Evolutionary conservation across 1,284 basidiomycete species (phyloP).

Genomic region (Naganishia albida): DNA sequence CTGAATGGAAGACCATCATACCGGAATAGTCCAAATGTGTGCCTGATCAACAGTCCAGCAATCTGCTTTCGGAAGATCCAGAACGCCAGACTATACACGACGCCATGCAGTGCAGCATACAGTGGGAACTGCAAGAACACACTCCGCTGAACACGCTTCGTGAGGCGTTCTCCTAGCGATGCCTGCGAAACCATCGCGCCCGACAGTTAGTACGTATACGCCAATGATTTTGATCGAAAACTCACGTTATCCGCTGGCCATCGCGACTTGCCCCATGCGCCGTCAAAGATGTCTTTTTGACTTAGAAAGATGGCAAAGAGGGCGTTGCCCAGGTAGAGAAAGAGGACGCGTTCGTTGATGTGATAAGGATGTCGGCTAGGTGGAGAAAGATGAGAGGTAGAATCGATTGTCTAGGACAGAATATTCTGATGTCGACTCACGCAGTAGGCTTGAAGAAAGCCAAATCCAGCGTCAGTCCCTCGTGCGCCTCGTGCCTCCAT

Average conservation of each 20-base stretch:
- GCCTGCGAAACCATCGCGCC: neutral
- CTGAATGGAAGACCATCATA: neutral
- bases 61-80: conserved; percentile 10
- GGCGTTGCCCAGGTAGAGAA: conserved; percentile 23
- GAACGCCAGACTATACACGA: conserved; percentile 15
- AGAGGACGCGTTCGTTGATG: conserved; percentile 28
- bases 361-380: conserved; percentile 23
- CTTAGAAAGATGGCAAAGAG: conserved; percentile 26
- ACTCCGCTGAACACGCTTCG: conserved; percentile 7
- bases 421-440: neutral
- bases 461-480: conserved; percentile 16
- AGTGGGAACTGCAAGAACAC: conserved; percentile 18
- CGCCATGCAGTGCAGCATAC: conserved; percentile 5
- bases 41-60: conserved; percentile 12
- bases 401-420: neutral
- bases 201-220: neutral
- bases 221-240: neutral
- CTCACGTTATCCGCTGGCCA: conserved; percentile 30
- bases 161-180: conserved; percentile 22
- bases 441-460: conserved; percentile 24
- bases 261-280: conserved; percentile 27
- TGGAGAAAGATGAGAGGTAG: neutral
- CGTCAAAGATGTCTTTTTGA: conserved; percentile 30
- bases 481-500: conserved; percentile 23
- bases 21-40: conserved; percentile 30